A percentile compares a stretch with the other conserved stretches of the same genome.
Evolutionary conservation across 768 basidiomycete species (phyloP).

Genomic region (Lactifluus echinatus): DNA sequence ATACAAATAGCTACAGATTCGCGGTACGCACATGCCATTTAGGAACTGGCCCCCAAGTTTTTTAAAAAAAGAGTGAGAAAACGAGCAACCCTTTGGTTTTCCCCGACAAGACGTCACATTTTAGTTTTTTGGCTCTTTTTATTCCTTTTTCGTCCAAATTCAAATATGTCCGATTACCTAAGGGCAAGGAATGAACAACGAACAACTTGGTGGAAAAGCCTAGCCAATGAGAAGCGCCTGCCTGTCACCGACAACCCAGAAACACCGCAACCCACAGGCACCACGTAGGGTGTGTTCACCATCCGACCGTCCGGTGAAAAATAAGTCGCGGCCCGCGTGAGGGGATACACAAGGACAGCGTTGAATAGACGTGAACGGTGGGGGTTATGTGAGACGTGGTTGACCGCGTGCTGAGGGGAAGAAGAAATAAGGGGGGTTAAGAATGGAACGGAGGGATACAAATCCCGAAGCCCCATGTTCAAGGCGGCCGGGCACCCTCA

Average conservation of each 20-base stretch:
- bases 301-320: not conserved
- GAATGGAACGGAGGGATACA: not conserved
- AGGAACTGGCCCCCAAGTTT: not conserved
- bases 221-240: not conserved
- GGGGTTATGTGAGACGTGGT: not conserved
- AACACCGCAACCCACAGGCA: not conserved
- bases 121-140: constrained; percentile 3
- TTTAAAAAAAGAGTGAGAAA: not conserved
- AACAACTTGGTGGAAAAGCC: not conserved
- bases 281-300: not conserved
- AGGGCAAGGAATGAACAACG: too few species aligned
- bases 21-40: too few species aligned
- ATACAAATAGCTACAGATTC: constrained; percentile 6
- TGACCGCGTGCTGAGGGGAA: not conserved
- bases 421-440: not conserved
- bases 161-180: constrained; percentile 3
- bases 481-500: too few species aligned
- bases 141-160: constrained; percentile 9
- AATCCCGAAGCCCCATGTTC: too few species aligned
- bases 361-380: not conserved
- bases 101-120: not conserved
- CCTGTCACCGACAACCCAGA: not conserved
- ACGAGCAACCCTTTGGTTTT: not conserved
- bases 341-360: not conserved
- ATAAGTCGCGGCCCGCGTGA: not conserved